These are phyloP conservation scores for Elongisporangium prolatum DNA, from an alignment of 352 stramenopile genomes.

Conservation along the genomic window DNA sequence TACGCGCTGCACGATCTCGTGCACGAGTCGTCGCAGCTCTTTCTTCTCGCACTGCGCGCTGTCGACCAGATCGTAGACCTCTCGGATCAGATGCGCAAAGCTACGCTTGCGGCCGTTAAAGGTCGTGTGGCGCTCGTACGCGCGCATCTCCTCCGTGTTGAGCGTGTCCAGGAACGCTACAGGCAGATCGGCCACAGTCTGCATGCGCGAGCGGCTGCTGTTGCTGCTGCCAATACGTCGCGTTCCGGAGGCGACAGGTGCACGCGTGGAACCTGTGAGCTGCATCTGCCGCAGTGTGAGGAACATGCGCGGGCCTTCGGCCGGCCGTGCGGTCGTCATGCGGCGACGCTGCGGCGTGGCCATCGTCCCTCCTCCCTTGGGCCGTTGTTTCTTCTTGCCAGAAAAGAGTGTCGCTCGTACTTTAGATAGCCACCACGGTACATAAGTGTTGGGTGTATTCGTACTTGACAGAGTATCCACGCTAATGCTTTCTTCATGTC, in stretches of 20 bases:
- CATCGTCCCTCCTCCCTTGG: not conserved
- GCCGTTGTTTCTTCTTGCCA: not conserved
- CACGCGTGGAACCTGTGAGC: constrained; percentile 34
- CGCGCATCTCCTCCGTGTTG: constrained; percentile 35
- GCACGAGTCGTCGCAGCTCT: constrained; percentile 50
- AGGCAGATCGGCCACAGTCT: constrained; percentile 57
- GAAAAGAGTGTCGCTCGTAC: not conserved
- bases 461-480: not conserved
- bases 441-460: not conserved
- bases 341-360: not conserved
- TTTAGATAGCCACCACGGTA: not conserved
- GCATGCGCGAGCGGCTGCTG: constrained; percentile 39
- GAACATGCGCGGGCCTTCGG: constrained; percentile 34
- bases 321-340: not conserved
- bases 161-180: constrained; percentile 35
- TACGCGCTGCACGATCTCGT: constrained; percentile 68
- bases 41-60: constrained; percentile 39
- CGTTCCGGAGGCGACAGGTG: not conserved
- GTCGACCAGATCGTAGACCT: constrained; percentile 65
- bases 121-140: constrained; percentile 33
- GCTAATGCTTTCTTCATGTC: not conserved
- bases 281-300: constrained; percentile 55
- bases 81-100: constrained; percentile 52
- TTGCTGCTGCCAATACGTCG: constrained; percentile 1
- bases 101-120: constrained; percentile 47